Percentiles rank a stretch among this genome's conserved stretches.
Evolutionary conservation across 768 basidiomycete species (phyloP).

Genomic region (Roridomyces roridus): DNA sequence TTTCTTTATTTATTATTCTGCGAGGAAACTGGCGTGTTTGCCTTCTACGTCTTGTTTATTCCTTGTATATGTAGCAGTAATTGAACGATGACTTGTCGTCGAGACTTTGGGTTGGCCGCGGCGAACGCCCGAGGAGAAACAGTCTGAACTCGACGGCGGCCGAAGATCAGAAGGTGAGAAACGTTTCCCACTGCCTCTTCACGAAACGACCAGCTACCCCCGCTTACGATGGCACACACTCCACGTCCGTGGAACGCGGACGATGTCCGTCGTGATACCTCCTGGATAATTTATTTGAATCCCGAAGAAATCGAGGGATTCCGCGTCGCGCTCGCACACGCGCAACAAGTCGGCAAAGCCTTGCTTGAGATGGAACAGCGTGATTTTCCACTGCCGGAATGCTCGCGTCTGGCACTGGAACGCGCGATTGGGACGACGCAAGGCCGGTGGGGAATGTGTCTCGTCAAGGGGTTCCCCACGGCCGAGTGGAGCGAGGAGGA

Average conservation of each 20-base stretch:
- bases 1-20: constrained; percentile 11
- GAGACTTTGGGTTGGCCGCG: too few species aligned
- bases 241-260: constrained; percentile 3
- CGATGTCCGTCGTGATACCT: constrained; percentile 3
- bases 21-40: constrained; percentile 2
- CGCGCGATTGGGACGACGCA: constrained; percentile 6
- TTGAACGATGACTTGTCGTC: constrained; percentile 14
- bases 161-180: too few species aligned
- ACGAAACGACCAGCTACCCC: too few species aligned
- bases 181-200: too few species aligned
- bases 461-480: neutral
- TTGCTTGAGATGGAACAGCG: constrained; percentile 9
- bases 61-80: constrained; percentile 11
- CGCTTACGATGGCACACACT: too few species aligned
- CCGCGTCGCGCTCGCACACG: constrained; percentile 8
- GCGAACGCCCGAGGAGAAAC: too few species aligned
- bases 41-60: constrained; percentile 12
- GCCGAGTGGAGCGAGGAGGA: constrained; percentile 10
- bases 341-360: neutral
- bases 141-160: too few species aligned
- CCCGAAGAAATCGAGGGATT: constrained; percentile 7
- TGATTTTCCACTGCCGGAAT: constrained; percentile 4
- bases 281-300: constrained; percentile 5
- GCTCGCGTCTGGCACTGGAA: constrained; percentile 6
- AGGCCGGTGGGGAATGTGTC: constrained; percentile 11